These are phyloP conservation scores for Penicillium sp. DNA, from an alignment of 2,329 filamentous ascomycete genomes.

Conservation along the genomic window DNA sequence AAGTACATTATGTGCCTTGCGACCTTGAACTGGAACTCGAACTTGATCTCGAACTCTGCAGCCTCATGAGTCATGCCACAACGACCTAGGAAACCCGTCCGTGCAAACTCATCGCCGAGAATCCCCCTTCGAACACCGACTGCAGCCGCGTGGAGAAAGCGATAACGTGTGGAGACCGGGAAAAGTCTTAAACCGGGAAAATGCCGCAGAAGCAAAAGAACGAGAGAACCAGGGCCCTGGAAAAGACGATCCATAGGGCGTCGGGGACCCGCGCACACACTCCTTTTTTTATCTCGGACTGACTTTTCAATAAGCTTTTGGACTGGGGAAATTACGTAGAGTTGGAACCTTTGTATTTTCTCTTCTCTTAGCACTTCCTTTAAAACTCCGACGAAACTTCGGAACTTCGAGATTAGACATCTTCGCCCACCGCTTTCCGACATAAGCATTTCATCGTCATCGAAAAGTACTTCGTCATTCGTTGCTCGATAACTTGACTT, in stretches of 20 bases:
- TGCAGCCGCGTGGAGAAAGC: not conserved
- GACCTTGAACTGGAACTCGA: too few species aligned
- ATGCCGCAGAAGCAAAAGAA: slow-evolving; percentile 7
- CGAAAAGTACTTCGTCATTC: slow-evolving; percentile 6
- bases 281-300: slow-evolving; percentile 2
- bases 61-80: too few species aligned
- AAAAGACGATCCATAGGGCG: not conserved
- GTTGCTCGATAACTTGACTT: not conserved
- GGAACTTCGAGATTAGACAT: not conserved
- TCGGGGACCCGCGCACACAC: slow-evolving; percentile 7
- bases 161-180: slow-evolving; percentile 8
- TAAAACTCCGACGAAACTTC: not conserved
- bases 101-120: not conserved
- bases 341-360: not conserved
- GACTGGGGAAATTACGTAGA: not conserved
- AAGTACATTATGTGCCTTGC: not conserved
- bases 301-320: not conserved
- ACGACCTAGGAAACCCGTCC: too few species aligned
- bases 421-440: slow-evolving; percentile 12
- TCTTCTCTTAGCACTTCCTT: not conserved
- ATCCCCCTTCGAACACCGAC: not conserved
- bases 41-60: too few species aligned
- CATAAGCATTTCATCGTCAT: slow-evolving; percentile 16
- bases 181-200: slow-evolving; percentile 9
- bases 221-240: too few species aligned